Conservation (phyloP, 129 eudicot species). For the Ambrosia artemisiifolia region DNA sequence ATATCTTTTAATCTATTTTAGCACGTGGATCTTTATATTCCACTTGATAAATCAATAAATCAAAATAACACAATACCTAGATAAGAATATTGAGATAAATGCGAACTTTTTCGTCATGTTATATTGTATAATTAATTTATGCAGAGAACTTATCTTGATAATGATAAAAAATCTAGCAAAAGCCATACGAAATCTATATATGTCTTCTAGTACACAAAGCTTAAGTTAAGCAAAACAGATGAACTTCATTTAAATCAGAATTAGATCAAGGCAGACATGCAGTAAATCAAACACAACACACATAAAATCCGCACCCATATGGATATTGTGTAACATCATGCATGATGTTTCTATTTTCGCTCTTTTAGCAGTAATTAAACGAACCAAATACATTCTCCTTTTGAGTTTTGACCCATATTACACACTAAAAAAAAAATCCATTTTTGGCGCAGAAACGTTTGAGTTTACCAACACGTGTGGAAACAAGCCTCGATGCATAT, state of each 20-base stretch:
- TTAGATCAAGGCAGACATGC: slow-evolving; percentile 8
- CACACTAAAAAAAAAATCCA: no score
- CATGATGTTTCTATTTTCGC: no score
- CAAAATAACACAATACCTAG: no score
- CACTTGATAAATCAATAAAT: slow-evolving; percentile 3
- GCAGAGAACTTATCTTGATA: neutral
- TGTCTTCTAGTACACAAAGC: neutral
- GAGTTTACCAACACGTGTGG: no score
- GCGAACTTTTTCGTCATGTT: neutral
- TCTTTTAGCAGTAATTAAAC: no score
- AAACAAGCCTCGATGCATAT: no score
- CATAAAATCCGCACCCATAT: neutral
- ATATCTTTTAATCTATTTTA: neutral
- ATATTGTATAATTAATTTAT: slow-evolving; percentile 6
- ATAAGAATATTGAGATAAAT: neutral
- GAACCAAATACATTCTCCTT: no score
- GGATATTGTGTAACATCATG: no score
- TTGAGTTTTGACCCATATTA: no score
- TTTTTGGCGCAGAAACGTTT: no score
- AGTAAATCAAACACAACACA: neutral
- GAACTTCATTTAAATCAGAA: slow-evolving; percentile 16
- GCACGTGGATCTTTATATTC: slow-evolving; percentile 17
- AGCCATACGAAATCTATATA: slow-evolving; percentile 20
- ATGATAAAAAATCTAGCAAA: neutral
- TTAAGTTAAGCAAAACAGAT: neutral